Evolutionary conservation across 2,329 filamentous ascomycete species (phyloP), one percentile per base, ranked within the genome.

Genomic region (Pyrenochaeta sp.): DNA sequence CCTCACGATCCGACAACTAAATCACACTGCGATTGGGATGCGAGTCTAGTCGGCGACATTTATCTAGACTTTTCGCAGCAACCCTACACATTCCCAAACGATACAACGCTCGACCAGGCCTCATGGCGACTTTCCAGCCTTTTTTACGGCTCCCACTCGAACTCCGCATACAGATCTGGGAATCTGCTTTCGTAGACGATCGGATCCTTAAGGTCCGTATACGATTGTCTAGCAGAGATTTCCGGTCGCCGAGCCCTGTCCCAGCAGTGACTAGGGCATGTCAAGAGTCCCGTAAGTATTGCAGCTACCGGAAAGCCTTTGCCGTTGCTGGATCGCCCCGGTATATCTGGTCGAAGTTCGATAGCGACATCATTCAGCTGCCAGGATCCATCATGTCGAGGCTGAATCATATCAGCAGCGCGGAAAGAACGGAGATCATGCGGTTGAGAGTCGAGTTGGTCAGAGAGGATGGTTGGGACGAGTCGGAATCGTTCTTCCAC

Each of bases 261-360:
- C 43, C 34, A 20, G 43, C 36, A 15, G 13, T 36, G 2, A 41
- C 50, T 8, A 23, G 45, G n/a, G 31, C 38, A 21, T 51, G 46
- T 20, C 40, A 30, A 22, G 51, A 51, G 27, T 35, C 43, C 15
- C 30, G 47, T 3, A 41, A 48, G 24, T 23, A 36, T 22, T 29
- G 37, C 17, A 40, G 36, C 18, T 49, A 53, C 28, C 31, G 42
- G 21, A 41, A 35, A 19, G 26, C 24, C 7, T 42, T 42, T 14
- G 31, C 26, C 17, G 11, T 13, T 15, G 23, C 28, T n/a, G 10
- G 5, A n/a, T 32, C 21, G 14, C 14, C 13, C n/a, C 27, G 37
- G 3, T 49, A 46, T 28, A 41, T 53, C 22, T 51, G 43, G 46
- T 27, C 23, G 18, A 44, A 45, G 10, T 39, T 44, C 13, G 43